Base-by-base conservation (phyloP, 345 rosid genomes). In the Citrus mangshanensis region DNA sequence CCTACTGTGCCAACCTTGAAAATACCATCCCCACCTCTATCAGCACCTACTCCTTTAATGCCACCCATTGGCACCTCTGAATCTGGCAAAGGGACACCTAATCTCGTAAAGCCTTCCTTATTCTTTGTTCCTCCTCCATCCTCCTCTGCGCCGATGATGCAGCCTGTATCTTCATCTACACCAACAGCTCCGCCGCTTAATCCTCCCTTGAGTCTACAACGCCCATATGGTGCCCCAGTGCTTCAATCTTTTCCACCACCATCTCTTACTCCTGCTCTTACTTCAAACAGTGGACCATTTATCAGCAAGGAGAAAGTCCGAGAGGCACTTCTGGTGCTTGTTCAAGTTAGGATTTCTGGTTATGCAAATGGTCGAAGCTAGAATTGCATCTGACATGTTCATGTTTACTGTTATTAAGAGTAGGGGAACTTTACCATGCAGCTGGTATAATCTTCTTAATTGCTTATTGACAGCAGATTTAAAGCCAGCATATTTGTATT, bases 221-320 rank as follows among this genome's bases (percentile, higher is more conserved):
- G 92, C n/a, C 34, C 84, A 6, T 91, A 90, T 78, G 97, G 96
- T 80, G 81, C 97, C 75, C 99, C 97, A 27, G 76, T 94, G 81
- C 97, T 91, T 83, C 99, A 95, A 81, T 94, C 99, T 37, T 95
- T 93, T 83, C 98, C 98, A 69, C 99, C 98, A 35, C 92, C 87
- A 71, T 91, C 97, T 68, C 99, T 93, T 32, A 87, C 97, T n/a
- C 95, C 98, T 70, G 66, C 61, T 68, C 83, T 84, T 32, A 32
- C 34, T 32, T 82, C 85, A 78, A 83, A 84, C 81, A 79, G 77
- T 56, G 92, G 86, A 65, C 87, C 84, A 2, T 63, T 84, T 77
- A 82, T 91, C 60, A 94, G 79, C 88, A 91, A 88, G 84, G 99
- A 92, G n/a, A 89, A 85, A 84, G 93, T 91, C 27, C 88, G 88